Percentiles rank a stretch among this genome's conserved stretches.
These are phyloP conservation scores for Aspergillus latus DNA, from an alignment of 2,329 filamentous ascomycete genomes.

Conservation along the genomic window DNA sequence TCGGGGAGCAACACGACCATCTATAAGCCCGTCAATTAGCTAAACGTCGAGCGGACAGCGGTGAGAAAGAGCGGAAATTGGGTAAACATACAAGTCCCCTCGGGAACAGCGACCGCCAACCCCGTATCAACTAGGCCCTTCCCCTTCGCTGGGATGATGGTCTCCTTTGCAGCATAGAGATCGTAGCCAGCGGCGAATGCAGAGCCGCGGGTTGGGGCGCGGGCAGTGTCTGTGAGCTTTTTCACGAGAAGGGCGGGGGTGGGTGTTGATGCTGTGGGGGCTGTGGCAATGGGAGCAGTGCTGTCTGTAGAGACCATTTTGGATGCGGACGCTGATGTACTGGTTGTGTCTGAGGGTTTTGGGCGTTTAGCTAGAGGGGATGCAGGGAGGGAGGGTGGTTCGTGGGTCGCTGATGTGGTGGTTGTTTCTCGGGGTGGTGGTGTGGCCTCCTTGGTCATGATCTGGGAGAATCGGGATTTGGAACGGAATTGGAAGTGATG, in stretches of 20 bases:
- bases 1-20: constrained; percentile 85
- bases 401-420: constrained; percentile 33
- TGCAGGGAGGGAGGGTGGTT: constrained; percentile 61
- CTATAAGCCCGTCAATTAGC: constrained; percentile 44
- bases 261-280: constrained; percentile 48
- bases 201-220: constrained; percentile 82
- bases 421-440: constrained; percentile 34
- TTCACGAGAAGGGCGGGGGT: constrained; percentile 71
- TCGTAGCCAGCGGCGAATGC: constrained; percentile 93
- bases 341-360: constrained; percentile 56
- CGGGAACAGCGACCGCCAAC: constrained; percentile 85
- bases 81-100: constrained; percentile 71
- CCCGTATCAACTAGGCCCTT: constrained; percentile 88
- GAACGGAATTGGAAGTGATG: background rate
- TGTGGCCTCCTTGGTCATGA: constrained; percentile 47
- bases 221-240: constrained; percentile 78
- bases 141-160: constrained; percentile 74
- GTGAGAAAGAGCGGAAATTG: background rate
- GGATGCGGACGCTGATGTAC: constrained; percentile 24
- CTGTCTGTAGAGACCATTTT: constrained; percentile 34
- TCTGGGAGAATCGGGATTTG: constrained; percentile 15
- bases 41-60: background rate
- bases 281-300: constrained; percentile 32
- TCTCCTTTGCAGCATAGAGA: constrained; percentile 74
- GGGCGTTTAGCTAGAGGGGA: constrained; percentile 79